Conservation (phyloP, 768 basidiomycete species). For the Mycena crocata region DNA sequence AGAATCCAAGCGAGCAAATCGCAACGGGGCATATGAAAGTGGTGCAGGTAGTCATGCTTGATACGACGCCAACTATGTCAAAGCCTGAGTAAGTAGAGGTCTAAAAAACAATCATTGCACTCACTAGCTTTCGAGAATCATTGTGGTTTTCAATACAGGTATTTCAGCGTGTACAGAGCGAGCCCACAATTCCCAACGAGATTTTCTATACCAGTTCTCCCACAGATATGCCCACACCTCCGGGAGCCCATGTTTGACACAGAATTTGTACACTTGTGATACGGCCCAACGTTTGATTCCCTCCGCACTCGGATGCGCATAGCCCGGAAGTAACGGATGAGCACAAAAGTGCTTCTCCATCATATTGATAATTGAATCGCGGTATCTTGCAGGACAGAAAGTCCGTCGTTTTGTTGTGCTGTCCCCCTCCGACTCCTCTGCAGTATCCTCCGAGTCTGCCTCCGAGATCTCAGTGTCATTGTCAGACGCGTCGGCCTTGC, state of each 20-base stretch:
- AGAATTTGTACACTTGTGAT: conserved; percentile 38
- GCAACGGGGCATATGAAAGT: conserved; percentile 45
- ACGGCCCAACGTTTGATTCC: conserved; percentile 39
- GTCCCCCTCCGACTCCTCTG: not conserved
- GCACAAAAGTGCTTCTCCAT: conserved; percentile 27
- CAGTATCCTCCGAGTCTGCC: not conserved
- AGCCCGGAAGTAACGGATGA: conserved; percentile 31
- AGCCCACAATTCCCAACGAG: conserved; percentile 44
- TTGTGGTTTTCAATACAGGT: conserved; percentile 42
- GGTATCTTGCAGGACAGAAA: conserved; percentile 24
- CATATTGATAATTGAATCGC: conserved; percentile 15
- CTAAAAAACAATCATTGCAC: conserved; percentile 13
- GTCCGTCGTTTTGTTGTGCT: conserved; percentile 11
- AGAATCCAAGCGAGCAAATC: conserved; percentile 49
- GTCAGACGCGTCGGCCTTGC: no score
- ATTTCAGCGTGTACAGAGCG: conserved; percentile 32
- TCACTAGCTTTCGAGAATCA: conserved; percentile 46
- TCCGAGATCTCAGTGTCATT: not conserved
- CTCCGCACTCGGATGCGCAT: conserved; percentile 19
- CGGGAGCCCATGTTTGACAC: conserved; percentile 31
- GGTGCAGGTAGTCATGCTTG: conserved; percentile 48
- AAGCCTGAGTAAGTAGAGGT: conserved; percentile 15
- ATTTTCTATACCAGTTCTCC: no score
- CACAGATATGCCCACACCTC: conserved; percentile 44
- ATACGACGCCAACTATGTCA: conserved; percentile 46